Evolutionary conservation across 176 grass and related monocot genomes (phyloP), one percentile per base, ranked within the genome.

Genomic region (Lolium multiflorum): DNA sequence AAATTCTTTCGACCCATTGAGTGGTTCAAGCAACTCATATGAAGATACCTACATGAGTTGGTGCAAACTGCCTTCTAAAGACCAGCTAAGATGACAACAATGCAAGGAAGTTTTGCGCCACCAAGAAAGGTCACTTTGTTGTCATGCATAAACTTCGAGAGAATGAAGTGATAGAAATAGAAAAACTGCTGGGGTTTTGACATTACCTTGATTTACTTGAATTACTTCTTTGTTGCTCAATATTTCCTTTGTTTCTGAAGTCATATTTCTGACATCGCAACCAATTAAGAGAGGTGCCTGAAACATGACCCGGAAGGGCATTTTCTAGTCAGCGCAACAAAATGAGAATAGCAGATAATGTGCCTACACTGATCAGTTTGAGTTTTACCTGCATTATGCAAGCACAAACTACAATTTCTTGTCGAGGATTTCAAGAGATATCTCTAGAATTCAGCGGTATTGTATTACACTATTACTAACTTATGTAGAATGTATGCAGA

Each of bases 271-370:
- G 56, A 98, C 96, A 89, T 98, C 96, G 78, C 93, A 98, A 68
- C 96, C 96, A 83, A 98, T 84, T 83, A 98, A 91, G 90, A 98
- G 82, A 84, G 96, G 96, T n/a, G 96, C 91, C 96, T 98, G 93
- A 90, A 95, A 69, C 28, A 69, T 56, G 3, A 61, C 1, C 37
- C 20, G 8, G 12, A 24, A 79, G 1, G 37, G n/a, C 2, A 43
- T 43, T 25, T 61, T 8, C 37, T n/a, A 3, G 56, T 79, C 77
- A 79, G 56, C 15, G 7, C 37, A 79, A 61, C n/a, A 79, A 79
- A 79, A 78, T 21, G 31, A 41, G 48, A 16, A 60, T 16, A 79
- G 12, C 55, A 79, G 55, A 79, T 60, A 79, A 60, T 9, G 76
- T 79, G 55, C 37, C 6, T 41, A 31, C 17, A 41, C 20, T 6